Evolutionary conservation across 1,284 basidiomycete species (phyloP), one percentile per base, ranked within the genome.

Genomic region (Apiotrichum akiyoshidainum): DNA sequence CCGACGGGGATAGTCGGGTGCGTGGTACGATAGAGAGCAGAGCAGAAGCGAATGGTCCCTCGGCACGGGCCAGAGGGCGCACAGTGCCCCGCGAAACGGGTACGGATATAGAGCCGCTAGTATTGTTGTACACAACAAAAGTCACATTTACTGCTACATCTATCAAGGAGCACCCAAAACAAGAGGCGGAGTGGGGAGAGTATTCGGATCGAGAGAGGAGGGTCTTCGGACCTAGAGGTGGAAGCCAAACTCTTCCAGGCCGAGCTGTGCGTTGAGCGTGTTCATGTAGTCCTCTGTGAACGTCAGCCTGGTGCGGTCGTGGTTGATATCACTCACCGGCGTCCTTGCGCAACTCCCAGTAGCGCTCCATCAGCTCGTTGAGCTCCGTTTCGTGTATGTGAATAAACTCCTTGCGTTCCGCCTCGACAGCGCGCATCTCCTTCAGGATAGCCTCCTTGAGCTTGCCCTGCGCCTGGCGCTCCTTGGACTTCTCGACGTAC

Each of bases 341-440:
- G 70, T 87, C 85, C 68, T 88, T 85, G 52, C 89, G 81, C 60
- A 92, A 80, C 57, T 83, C 84, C 86, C 87, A 90, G 70, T 92
- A 92, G 69, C 89, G 88, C 17, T 83, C 78, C 45, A 92, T 78
- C n/a, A 92, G 80, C 55, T 87, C 86, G 67, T 86, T 86, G 22
- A 92, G 78, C 72, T 91, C 88, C 5, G 74, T 76, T 72, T 91
- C 88, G 66, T 86, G 88, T 60, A 81, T 81, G 68, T 83, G 84
- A 55, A 89, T 75, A 68, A 89, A 88, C 47, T 87, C 86, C 7
- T 82, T 79, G 83, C 89, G 90, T 86, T 91, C 68, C 31, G 45
- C 59, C 46, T 73, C 68, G 19, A 75, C 49, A 52, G 61, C 65
- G 52, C 67, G 69, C 46, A 68, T 62, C 58, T 76, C 64, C 12